Evolutionary conservation across 179 eudicot genomes (phyloP), one percentile per base, ranked within the genome.

Genomic region (Sideroxylon spinosum): DNA sequence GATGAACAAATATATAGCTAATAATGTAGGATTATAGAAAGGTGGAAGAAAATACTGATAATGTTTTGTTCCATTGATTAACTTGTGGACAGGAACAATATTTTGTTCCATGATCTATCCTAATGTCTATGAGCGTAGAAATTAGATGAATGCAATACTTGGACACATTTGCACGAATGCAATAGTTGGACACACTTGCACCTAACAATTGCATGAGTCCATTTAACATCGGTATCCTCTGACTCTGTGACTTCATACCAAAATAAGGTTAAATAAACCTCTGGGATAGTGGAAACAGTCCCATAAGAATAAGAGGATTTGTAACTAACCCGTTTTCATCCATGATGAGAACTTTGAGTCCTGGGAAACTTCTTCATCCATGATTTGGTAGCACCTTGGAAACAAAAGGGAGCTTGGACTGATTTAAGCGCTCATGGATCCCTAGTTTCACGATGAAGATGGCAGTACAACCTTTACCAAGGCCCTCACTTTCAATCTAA

Each of bases 401-500:
- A 74, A 78, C 76, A 87, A 84, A 74, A 55, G 86, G 84, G 64
- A 83, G 75, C 82, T 76, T 77, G 23, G 87, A 82, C 62, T 85
- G 90, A 73, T 87, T 82, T 63, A 83, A 69, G 13, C 81, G 85
- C 28, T 83, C 89, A 53, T 90, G 83, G 73, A 82, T 70, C 72
- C 94, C 98, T 73, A 94, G 91, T 84, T 92, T 94, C 61, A 91
- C 93, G 29, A 88, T 77, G 73, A 91, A 91, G n/a, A 76, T 85
- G 29, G 89, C 92, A 10, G 89, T 91, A 73, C 93, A 88, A 48
- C 98, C 98, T 79, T 93, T 91, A 16, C 90, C 93, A 0, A 73
- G 67, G 19, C 97, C 97, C 53, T 93, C 97, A 44, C 97, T 95
- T 78, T 95, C 97, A 20, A 95, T 80, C 97, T 95, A 93, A 28